These are phyloP conservation scores for Echites panduratus DNA, from an alignment of 257 asterid genomes.

Conservation along the genomic window DNA sequence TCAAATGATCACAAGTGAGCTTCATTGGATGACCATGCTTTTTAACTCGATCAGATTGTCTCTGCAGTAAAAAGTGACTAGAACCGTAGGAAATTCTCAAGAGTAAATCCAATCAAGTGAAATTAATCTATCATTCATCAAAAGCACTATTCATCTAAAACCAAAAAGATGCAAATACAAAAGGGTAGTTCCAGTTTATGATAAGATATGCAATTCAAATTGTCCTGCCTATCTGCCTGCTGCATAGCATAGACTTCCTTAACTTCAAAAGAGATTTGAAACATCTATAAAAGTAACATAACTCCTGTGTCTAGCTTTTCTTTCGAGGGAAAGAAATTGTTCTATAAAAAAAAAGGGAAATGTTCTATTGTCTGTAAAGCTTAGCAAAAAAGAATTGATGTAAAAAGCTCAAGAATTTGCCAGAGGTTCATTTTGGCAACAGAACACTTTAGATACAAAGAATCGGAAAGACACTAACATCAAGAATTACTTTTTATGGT, in stretches of 20 bases:
- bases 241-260: neutral
- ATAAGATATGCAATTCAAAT: neutral
- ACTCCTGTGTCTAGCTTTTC: neutral
- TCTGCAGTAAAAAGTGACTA: neutral
- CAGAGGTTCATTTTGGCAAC: neutral
- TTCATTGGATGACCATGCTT: neutral
- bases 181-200: neutral
- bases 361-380: neutral
- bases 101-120: neutral
- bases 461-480: constrained; percentile 14
- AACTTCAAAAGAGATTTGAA: constrained; percentile 2
- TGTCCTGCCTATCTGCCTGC: constrained; percentile 8
- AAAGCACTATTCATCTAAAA: neutral
- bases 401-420: constrained; percentile 15
- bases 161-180: neutral
- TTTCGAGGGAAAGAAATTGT: neutral
- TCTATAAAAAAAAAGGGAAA: neutral
- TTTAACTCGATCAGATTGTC: neutral
- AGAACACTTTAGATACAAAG: constrained; percentile 17
- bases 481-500: constrained; percentile 1
- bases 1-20: neutral
- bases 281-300: neutral
- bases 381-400: neutral
- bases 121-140: neutral
- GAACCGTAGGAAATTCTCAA: neutral